A percentile compares a stretch with the other conserved stretches of the same genome.
phyloP scores from a whole-genome alignment of 2,329 filamentous ascomycete genomes.

The Dothiorella sarmentorum region DNA sequence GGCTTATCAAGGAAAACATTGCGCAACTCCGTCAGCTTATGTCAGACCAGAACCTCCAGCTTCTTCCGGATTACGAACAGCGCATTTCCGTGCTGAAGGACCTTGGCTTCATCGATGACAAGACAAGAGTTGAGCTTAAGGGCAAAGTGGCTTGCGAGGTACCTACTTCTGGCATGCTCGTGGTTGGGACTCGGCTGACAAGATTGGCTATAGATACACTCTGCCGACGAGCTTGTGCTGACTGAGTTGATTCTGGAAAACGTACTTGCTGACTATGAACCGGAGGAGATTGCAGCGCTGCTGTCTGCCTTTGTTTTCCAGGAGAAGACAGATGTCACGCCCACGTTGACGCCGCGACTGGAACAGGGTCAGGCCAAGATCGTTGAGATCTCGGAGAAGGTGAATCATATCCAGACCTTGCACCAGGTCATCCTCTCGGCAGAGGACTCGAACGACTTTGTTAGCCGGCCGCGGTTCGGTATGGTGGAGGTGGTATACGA shows the following conservation, averaged over 20 bases:
- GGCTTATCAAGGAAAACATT: conserved; percentile 94
- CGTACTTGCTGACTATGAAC: conserved; percentile 89
- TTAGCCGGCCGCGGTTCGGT: conserved; percentile 81
- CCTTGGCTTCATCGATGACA: conserved; percentile 84
- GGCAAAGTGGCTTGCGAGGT: conserved; percentile 95
- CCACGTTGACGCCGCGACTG: conserved; percentile 75
- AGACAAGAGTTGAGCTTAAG: conserved; percentile 86
- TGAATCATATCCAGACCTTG: conserved; percentile 82
- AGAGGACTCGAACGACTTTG: conserved; percentile 91
- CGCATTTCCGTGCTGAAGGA: conserved; percentile 89
- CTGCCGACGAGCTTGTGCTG: conserved; percentile 90
- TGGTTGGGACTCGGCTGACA: conserved; percentile 7
- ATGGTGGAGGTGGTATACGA: conserved; percentile 98
- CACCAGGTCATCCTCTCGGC: conserved; percentile 89
- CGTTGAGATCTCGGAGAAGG: conserved; percentile 84
- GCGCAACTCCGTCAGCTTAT: conserved; percentile 80
- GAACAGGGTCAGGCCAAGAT: conserved; percentile 82
- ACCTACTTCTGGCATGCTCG: conserved; percentile 23
- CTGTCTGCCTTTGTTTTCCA: conserved; percentile 96
- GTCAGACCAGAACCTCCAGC: conserved; percentile 92
- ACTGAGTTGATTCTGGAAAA: conserved; percentile 97
- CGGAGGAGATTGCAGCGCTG: conserved; percentile 91
- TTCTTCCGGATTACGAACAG: conserved; percentile 95
- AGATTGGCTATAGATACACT: conserved; percentile 65
- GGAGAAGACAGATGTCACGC: conserved; percentile 83